Base-by-base conservation (phyloP, 2,329 filamentous ascomycete genomes). In the Fusarium falciforme region DNA sequence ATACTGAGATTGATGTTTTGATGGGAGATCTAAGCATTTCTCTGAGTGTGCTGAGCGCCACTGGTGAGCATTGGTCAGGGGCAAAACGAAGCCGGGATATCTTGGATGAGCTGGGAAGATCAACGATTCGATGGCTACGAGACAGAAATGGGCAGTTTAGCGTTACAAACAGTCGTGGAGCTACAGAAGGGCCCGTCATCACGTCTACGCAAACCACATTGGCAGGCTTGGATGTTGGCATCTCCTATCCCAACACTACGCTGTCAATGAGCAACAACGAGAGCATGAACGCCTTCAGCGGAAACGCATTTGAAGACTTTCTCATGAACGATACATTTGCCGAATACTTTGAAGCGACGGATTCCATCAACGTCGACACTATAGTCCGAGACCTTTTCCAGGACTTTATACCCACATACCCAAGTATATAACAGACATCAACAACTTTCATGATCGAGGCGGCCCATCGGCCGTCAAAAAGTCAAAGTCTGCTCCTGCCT, bases 401-500 rank as follows among this genome's bases (percentile, higher is more conserved):
- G 22, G 82, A 81, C 33, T 81, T 82, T 17, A 83, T 83, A n/a
- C 80, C 81, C 2, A 77, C 78, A 17, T 71, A 78, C 5, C 67
- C 76, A 12, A 59, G 12, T 20, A 59, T 64, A 42, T 38, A 22
- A 20, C 9, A 1, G 2, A 10, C 7, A n/a, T 12, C n/a, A 22
- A 17, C 7, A 47, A 7, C 1, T 17, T 9, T 59, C 17, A 25
- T 9, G 31, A 22, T 17, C 17, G 22, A 4, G 25, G 29, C 0
- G 79, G 79, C 1, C 85, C 85, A 25, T 76, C 77, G 3, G 87
- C 87, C 2, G 85, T 90, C 63, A 92, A 79, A 66, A 92, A 92
- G 70, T 89, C 89, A 80, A 92, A 92, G 77, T 92, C 89, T 0
- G 85, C 88, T 0, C 90, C 90, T 2, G 85, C 75, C 70, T 91